These are phyloP conservation scores for Artemisia tridentata DNA, from an alignment of 129 eudicot species.

Conservation along the genomic window DNA sequence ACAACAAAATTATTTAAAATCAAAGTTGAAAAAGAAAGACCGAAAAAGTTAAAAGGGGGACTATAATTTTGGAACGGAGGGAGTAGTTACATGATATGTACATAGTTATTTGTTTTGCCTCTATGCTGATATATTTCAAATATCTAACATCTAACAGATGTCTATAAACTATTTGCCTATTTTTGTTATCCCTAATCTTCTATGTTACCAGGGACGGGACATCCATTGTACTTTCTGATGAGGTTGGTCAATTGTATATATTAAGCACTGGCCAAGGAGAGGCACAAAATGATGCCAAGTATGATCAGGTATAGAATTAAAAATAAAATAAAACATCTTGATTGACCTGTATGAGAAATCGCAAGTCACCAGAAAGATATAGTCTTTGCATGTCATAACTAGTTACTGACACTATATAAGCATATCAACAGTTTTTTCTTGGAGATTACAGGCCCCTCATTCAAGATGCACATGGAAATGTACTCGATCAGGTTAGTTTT, in stretches of 20 bases:
- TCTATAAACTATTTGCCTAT: not conserved
- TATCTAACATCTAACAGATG: not conserved
- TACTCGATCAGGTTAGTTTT: constrained; percentile 81
- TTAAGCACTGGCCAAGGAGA: constrained; percentile 98
- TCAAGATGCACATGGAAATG: constrained; percentile 88
- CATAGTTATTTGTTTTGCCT: not conserved
- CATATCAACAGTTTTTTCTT: constrained; percentile 72
- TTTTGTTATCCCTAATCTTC: constrained; percentile 3
- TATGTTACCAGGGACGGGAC: constrained; percentile 79
- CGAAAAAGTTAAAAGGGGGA: too few relatives aligned
- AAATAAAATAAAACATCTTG: not conserved
- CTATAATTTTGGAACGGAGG: too few relatives aligned
- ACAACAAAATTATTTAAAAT: too few relatives aligned
- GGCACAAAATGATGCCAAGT: constrained; percentile 82
- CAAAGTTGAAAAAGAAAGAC: too few relatives aligned
- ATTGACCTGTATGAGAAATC: not conserved
- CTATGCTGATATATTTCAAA: not conserved
- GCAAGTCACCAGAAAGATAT: not conserved
- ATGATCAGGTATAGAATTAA: constrained; percentile 72
- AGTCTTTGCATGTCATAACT: constrained; percentile 1
- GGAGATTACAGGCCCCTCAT: constrained; percentile 98
- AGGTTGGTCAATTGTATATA: constrained; percentile 91
- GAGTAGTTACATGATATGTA: not conserved
- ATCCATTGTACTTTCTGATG: constrained; percentile 92
- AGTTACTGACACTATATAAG: constrained; percentile 24